These are phyloP conservation scores for Ilyonectria destructans DNA, from an alignment of 2,329 filamentous ascomycete genomes.

Conservation along the genomic window DNA sequence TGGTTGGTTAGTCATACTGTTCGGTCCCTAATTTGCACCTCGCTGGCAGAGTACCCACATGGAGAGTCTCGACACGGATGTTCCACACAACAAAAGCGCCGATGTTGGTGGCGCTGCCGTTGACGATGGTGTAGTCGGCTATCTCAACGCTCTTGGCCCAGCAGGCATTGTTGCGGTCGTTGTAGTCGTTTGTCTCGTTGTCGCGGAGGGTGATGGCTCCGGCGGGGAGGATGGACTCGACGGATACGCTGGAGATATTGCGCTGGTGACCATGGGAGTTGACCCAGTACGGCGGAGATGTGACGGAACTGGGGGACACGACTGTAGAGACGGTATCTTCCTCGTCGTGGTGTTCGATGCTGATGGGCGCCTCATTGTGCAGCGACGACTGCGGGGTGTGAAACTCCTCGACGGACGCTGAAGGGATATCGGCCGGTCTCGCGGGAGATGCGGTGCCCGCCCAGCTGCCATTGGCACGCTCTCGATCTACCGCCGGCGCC, in stretches of 20 bases:
- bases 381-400: conserved; percentile 49
- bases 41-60: conserved; percentile 64
- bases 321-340: conserved; percentile 45
- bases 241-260: conserved; percentile 62
- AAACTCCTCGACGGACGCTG: conserved; percentile 42
- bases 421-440: conserved; percentile 39
- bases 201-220: conserved; percentile 75
- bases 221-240: conserved; percentile 64
- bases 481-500: conserved; percentile 52
- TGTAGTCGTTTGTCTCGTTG: conserved; percentile 70
- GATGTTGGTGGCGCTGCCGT: conserved; percentile 70
- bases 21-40: background rate
- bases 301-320: conserved; percentile 51
- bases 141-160: conserved; percentile 78
- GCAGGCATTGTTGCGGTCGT: conserved; percentile 71
- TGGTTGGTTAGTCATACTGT: conserved; percentile 13
- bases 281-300: conserved; percentile 64
- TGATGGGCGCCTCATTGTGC: conserved; percentile 35
- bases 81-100: conserved; percentile 99
- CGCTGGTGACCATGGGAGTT: conserved; percentile 56
- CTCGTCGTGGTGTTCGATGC: conserved; percentile 31
- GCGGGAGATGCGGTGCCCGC: conserved; percentile 37
- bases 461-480: conserved; percentile 43
- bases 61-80: conserved; percentile 88
- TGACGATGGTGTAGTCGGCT: conserved; percentile 71